Base-by-base conservation (phyloP, 78 protist species). In the Mastigamoeba balamuthi region DNA sequence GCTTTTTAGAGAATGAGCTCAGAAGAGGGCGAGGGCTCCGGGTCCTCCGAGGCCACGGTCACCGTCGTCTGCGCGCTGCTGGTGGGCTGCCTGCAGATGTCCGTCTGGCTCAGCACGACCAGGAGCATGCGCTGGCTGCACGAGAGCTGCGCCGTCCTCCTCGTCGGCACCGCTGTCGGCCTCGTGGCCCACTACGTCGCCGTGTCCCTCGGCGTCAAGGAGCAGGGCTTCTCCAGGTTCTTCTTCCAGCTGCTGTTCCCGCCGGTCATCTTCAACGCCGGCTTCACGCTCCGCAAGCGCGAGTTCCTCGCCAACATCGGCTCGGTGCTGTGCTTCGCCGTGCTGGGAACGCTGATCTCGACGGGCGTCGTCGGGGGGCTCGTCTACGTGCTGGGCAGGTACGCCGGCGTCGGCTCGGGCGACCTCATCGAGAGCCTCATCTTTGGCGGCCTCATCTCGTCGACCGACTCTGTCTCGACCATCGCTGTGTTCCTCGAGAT, bases 401-500 rank as follows among this genome's bases (percentile, higher is more conserved):
- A 48, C 17, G 33, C 17, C 33, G 58, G 17, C 33, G 17, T 17
- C 33, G 17, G 17, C 17, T 48, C 58, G 33, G 58, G 58, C 33
- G 17, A 65, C 3, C 33, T 77, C 27, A 2, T 72, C 25, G 84
- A 76, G 35, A 23, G 69, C 48, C 2, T 80, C 33, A 41, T 69
- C 48, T 81, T 78, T 44, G 91, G 80, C 1, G 74, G 85, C 35
- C 77, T 86, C 23, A 69, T 86, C 6, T 69, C 81, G 2, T 83
- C 88, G 4, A 77, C 71, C 9, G 91, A 87, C 38, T 84, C 91
- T 1, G 88, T 87, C 0, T 82, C 91, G 2, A 79, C 83, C 33
- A 1, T 87, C n/a, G 84, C 91, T 28, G 63, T 77, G 43, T 63
- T 87, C 27, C 9, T 29, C 29, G 43, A 33, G 63, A 2, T 79